Percentiles rank a stretch among this genome's conserved stretches.
Evolutionary conservation across 2,329 filamentous ascomycete species (phyloP).

Genomic region (Calonectria pauciramosa): DNA sequence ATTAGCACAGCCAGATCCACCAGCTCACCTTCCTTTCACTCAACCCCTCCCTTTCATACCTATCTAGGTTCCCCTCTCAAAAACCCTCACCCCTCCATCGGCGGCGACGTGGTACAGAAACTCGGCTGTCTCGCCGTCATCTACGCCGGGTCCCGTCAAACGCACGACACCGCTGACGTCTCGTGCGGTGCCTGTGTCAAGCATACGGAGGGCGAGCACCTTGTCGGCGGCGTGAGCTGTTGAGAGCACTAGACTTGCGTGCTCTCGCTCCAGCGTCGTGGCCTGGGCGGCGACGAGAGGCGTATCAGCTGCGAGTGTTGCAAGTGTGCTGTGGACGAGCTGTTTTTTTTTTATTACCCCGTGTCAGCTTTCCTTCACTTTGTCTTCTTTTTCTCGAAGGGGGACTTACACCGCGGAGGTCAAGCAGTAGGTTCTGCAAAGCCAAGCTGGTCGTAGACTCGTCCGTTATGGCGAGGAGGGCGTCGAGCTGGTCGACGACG

Average conservation of each 20-base stretch:
- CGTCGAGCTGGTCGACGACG: conserved; percentile 76
- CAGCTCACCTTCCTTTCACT: neutral
- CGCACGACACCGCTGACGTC: conserved; percentile 92
- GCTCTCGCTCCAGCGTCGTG: conserved; percentile 77
- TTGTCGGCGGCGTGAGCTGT: conserved; percentile 82
- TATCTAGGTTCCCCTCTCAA: conserved; percentile 76
- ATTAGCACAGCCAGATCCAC: neutral
- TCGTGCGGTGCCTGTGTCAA: conserved; percentile 90
- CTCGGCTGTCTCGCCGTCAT: conserved; percentile 72
- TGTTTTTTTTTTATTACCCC: conserved; percentile 52
- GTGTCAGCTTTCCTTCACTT: neutral
- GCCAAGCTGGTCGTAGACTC: conserved; percentile 58
- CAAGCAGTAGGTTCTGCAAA: conserved; percentile 70
- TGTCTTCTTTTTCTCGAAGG: neutral
- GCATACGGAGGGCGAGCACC: conserved; percentile 78
- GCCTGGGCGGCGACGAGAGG: conserved; percentile 74
- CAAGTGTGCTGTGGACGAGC: conserved; percentile 74
- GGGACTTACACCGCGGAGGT: conserved; percentile 72
- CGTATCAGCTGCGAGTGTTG: conserved; percentile 80
- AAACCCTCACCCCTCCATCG: conserved; percentile 86
- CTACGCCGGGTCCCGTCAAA: conserved; percentile 67
- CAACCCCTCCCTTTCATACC: neutral
- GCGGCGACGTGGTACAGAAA: conserved; percentile 84
- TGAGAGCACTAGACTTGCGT: conserved; percentile 78
- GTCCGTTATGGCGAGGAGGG: conserved; percentile 72